Evolutionary conservation across 1,284 basidiomycete species (phyloP).

Genomic region (Schizophyllum amplum): DNA sequence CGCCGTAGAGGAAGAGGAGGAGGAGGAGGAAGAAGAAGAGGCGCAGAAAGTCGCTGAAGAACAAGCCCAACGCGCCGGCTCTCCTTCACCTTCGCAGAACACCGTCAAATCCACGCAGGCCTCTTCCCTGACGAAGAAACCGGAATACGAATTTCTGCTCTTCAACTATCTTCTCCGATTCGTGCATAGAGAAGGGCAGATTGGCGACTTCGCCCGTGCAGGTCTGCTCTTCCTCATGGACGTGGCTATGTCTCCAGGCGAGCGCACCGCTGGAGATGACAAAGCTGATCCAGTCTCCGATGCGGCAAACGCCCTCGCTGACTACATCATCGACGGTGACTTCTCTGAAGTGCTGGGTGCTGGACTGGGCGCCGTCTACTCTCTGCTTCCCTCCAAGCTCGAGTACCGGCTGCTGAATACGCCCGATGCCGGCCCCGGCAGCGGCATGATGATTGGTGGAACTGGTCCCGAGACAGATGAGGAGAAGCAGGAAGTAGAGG

Average conservation of each 20-base stretch:
- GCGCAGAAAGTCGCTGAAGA: constrained; percentile 15
- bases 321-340: constrained; percentile 92
- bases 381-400: constrained; percentile 83
- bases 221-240: constrained; percentile 92
- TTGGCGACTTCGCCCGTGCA: constrained; percentile 90
- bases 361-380: constrained; percentile 90
- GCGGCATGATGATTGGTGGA: constrained; percentile 60
- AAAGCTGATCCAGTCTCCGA: constrained; percentile 65
- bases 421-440: constrained; percentile 28
- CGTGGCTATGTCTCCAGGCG: constrained; percentile 78
- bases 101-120: constrained; percentile 46
- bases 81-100: constrained; percentile 52
- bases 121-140: constrained; percentile 44
- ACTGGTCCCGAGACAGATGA: constrained; percentile 40
- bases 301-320: constrained; percentile 78
- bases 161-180: constrained; percentile 96
- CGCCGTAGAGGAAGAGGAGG: constrained; percentile 62
- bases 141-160: constrained; percentile 90
- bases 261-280: constrained; percentile 30
- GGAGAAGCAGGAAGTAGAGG: constrained; percentile 44
- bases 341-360: constrained; percentile 95
- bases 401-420: constrained; percentile 47
- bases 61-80: constrained; percentile 26
- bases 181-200: constrained; percentile 89
- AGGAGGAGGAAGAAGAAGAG: constrained; percentile 43